A percentile compares a stretch with the other conserved stretches of the same genome.
Evolutionary conservation across 2,329 filamentous ascomycete species (phyloP).

Genomic region (Diaporthe helianthi): DNA sequence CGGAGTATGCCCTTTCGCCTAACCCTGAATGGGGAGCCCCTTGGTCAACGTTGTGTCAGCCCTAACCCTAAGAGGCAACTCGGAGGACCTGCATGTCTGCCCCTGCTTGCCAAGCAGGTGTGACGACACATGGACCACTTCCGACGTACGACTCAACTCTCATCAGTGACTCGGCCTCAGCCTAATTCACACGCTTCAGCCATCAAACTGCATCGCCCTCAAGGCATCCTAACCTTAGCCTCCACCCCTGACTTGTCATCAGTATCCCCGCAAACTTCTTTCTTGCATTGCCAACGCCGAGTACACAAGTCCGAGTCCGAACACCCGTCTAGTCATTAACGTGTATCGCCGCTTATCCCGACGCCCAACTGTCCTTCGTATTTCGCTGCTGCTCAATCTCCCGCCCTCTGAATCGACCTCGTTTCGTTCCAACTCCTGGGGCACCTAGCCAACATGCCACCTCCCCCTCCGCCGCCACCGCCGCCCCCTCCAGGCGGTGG

Average conservation of each 20-base stretch:
- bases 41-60: no score
- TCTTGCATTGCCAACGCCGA: slow-evolving; percentile 2
- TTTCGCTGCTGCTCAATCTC: background rate
- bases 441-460: slow-evolving; percentile 47
- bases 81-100: background rate
- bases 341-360: background rate
- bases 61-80: background rate
- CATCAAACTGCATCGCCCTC: slow-evolving; percentile 8
- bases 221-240: background rate
- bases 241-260: background rate
- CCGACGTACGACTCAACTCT: background rate
- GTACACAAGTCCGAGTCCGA: background rate
- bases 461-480: slow-evolving; percentile 75
- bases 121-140: slow-evolving; percentile 15
- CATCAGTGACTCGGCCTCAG: background rate
- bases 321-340: slow-evolving; percentile 11
- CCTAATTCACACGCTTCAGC: slow-evolving; percentile 8
- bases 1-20: background rate
- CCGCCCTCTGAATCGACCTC: background rate
- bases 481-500: slow-evolving; percentile 61
- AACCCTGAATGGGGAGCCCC: background rate
- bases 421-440: background rate
- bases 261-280: background rate
- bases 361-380: background rate
- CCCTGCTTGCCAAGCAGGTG: slow-evolving; percentile 6